Evolutionary conservation across 2,329 filamentous ascomycete species (phyloP), one percentile per base, ranked within the genome.

Genomic region (Aspergillus fumigatus): DNA sequence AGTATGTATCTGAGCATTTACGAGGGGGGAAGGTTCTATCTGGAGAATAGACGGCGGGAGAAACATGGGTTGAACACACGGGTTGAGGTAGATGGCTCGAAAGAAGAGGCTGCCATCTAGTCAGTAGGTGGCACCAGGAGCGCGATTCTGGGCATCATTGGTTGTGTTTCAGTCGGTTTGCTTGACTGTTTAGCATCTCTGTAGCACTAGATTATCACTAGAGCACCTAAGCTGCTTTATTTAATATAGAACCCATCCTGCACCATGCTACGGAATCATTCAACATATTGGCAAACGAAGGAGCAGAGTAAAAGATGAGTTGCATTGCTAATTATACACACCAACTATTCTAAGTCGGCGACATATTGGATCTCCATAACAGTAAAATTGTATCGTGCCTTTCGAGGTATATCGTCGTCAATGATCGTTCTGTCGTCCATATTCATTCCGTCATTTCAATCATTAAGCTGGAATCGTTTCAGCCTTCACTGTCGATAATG

Each of bases 1-100:
- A 91, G 91, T 3, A 75, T 96, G 55, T 96, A 96, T 78, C 76
- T 96, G 45, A 90, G 90, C 25, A 88, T 89, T 47, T 96, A 96
- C 74, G 92, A 96, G 72, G 87, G 86, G 61, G 88, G 89, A 9
- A 86, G 90, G 67, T 77, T 83, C 41, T 90, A 84, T 79, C 59
- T 78, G 23, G 74, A 77, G 63, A 70, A 69, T 51, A 62, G 67
- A 45, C 63, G 70, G 52, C 63, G 55, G 54, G 56, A 58, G 40
- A 56, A 57, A 50, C 64, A 67, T 26, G 26, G 26, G 29, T 17
- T 26, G 19, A 23, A 23, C 23, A 21, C 21, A 17, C 43, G 21
- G 43, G 43, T 23, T 9, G 53, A 47, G 29, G 27, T 40, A 25
- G 49, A 45, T 8, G 25, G 10, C 4, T 4, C 55, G 27, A 55